These are phyloP conservation scores for Penicillium silybi DNA, from an alignment of 495 filamentous ascomycete genomes.

Conservation along the genomic window DNA sequence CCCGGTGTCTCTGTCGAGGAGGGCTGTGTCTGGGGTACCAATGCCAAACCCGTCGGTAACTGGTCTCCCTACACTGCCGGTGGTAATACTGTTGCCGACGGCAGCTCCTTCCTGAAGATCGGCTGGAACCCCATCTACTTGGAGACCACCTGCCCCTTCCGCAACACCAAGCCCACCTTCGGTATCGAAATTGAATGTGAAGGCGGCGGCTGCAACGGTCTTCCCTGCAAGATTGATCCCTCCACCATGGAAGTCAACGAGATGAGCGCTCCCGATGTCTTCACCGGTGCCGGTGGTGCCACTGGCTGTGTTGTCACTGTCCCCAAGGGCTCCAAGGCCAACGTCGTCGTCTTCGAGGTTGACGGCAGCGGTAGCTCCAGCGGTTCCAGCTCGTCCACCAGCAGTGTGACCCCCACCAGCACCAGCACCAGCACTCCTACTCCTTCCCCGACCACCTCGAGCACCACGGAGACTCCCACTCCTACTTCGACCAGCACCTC, in stretches of 20 bases:
- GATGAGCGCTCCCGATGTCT: constrained; percentile 43
- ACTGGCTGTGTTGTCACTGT: constrained; percentile 78
- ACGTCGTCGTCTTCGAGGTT: constrained; percentile 60
- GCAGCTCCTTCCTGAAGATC: constrained; percentile 70
- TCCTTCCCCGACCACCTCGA: constrained; percentile 14
- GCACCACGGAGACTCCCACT: constrained; percentile 10
- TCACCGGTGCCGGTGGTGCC: constrained; percentile 64
- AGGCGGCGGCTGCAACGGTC: constrained; percentile 64
- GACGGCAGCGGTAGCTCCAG: constrained; percentile 24
- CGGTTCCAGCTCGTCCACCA: constrained; percentile 14
- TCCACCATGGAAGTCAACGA: constrained; percentile 57
- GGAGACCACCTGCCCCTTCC: constrained; percentile 53
- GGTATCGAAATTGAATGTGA: constrained; percentile 69
- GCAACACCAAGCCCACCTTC: constrained; percentile 55
- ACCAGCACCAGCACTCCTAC: constrained; percentile 23
- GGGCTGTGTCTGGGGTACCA: constrained; percentile 70
- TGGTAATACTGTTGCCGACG: constrained; percentile 62
- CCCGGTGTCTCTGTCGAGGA: constrained; percentile 58
- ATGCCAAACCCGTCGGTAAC: constrained; percentile 64
- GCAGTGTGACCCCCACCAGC: constrained; percentile 15
- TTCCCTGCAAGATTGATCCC: constrained; percentile 73
- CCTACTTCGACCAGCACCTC: constrained; percentile 20
- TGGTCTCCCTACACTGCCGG: constrained; percentile 79
- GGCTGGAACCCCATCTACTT: constrained; percentile 79
- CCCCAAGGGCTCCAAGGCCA: constrained; percentile 61